Conservation (phyloP, 768 basidiomycete genomes). For the Rhizopogon salebrosus region DNA sequence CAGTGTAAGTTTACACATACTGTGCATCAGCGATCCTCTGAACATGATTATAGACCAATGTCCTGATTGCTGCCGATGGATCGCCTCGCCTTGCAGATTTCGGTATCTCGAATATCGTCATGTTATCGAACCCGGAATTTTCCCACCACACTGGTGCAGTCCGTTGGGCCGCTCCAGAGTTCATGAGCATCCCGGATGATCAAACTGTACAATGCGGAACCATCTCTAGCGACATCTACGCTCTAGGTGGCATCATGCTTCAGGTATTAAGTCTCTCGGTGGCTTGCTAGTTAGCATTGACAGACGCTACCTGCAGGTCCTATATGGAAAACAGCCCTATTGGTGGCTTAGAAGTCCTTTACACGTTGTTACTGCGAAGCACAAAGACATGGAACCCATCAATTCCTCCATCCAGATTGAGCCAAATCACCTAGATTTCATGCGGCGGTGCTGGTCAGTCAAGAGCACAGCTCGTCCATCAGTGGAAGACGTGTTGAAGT, state of each 20-base stretch:
- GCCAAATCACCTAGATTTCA: slow-evolving; percentile 14
- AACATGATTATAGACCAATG: slow-evolving; percentile 2
- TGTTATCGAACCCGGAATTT: slow-evolving; percentile 24
- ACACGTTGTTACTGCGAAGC: slow-evolving; percentile 17
- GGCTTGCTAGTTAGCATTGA: not conserved
- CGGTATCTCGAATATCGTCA: slow-evolving; percentile 36
- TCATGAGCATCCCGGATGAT: slow-evolving; percentile 1
- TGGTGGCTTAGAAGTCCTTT: slow-evolving; percentile 16
- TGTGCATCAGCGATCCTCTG: not conserved
- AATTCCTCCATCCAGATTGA: slow-evolving; percentile 2
- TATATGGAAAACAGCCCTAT: slow-evolving; percentile 19
- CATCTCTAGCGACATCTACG: slow-evolving; percentile 13
- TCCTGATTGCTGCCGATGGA: slow-evolving; percentile 4
- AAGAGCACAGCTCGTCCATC: slow-evolving; percentile 11
- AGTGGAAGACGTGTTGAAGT: slow-evolving; percentile 13
- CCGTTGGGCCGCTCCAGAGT: slow-evolving; percentile 13
- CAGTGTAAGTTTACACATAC: not conserved
- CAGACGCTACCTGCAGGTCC: slow-evolving; percentile 18
- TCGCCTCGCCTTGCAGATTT: slow-evolving; percentile 28
- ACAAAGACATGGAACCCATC: slow-evolving; percentile 9
- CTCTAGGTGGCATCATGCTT: slow-evolving; percentile 16
- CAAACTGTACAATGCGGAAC: slow-evolving; percentile 4
- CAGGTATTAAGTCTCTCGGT: slow-evolving; percentile 7
- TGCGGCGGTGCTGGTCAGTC: slow-evolving; percentile 23
- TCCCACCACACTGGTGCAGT: slow-evolving; percentile 15